Conservation (phyloP, 495 filamentous ascomycete species). For the Lepidopterella palustris region DNA sequence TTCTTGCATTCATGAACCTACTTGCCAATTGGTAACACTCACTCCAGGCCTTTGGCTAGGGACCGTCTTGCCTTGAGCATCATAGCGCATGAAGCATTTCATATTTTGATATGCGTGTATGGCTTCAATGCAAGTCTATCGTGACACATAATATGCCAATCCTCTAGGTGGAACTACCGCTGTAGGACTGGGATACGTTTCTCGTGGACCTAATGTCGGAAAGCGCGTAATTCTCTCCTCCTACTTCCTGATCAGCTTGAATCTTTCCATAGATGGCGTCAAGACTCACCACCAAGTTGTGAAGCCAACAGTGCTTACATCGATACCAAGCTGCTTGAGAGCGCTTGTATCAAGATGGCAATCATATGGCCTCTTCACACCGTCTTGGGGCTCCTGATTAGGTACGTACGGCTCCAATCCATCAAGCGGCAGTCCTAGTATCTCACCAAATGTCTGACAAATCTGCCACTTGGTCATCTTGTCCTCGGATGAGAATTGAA, state of each 20-base stretch:
- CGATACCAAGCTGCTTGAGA: constrained; percentile 68
- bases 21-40: too few species aligned
- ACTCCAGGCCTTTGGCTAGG: too few species aligned
- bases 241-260: not conserved
- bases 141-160: too few species aligned
- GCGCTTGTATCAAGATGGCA: constrained; percentile 76
- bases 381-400: constrained; percentile 69
- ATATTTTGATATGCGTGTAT: too few species aligned
- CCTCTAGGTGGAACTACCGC: too few species aligned
- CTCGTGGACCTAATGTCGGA: not conserved
- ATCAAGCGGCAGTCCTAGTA: constrained; percentile 68
- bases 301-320: constrained; percentile 71
- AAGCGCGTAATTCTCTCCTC: not conserved
- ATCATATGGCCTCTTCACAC: constrained; percentile 79
- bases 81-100: too few species aligned
- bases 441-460: constrained; percentile 69
- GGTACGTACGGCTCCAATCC: constrained; percentile 50
- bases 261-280: not conserved
- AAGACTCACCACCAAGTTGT: constrained; percentile 69
- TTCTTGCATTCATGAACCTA: too few species aligned
- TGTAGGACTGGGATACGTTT: too few species aligned
- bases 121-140: too few species aligned
- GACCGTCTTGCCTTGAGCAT: too few species aligned
- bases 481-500: constrained; percentile 87
- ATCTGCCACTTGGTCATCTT: constrained; percentile 89